Evolutionary conservation across 352 stramenopile genomes (phyloP).

Genomic region (Pythium insidiosum): DNA sequence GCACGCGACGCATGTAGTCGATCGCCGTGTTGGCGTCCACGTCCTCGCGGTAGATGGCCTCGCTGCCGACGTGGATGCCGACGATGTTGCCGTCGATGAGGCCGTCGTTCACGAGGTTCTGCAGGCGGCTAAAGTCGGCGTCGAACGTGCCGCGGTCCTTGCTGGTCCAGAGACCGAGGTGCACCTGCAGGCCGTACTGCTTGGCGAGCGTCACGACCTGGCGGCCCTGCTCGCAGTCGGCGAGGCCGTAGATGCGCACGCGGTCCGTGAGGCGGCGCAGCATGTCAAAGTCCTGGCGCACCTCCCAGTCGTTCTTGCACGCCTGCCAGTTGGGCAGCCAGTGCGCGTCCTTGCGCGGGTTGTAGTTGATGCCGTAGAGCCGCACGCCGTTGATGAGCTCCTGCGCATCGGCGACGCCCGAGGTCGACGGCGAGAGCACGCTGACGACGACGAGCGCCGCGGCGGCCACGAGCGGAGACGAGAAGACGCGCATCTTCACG

Average conservation of each 20-base stretch:
- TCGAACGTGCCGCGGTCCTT: conserved; percentile 24
- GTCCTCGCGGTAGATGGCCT: conserved; percentile 58
- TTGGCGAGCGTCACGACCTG: conserved; percentile 31
- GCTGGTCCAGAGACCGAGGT: conserved; percentile 50
- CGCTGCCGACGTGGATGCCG: conserved; percentile 58
- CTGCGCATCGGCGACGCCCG: conserved; percentile 14
- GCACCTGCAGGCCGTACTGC: conserved; percentile 31
- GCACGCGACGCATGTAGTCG: conserved; percentile 53
- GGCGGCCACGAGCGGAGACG: not conserved
- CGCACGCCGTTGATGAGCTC: conserved; percentile 22
- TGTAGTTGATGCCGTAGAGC: conserved; percentile 64
- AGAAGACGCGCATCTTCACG: not conserved
- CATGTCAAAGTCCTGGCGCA: conserved; percentile 33
- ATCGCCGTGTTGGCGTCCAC: conserved; percentile 38
- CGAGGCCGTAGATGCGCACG: conserved; percentile 44
- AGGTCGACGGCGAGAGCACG: conserved; percentile 8
- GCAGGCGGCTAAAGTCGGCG: conserved; percentile 31
- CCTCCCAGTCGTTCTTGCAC: conserved; percentile 43
- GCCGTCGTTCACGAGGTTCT: conserved; percentile 29
- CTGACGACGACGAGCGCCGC: not conserved
- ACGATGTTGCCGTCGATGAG: conserved; percentile 31
- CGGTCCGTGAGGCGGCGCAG: conserved; percentile 38
- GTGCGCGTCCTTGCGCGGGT: conserved; percentile 50
- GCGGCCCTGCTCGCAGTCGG: conserved; percentile 37
- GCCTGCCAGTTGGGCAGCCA: conserved; percentile 33